Base-by-base conservation (phyloP, 2,329 filamentous ascomycete genomes). In the Colletotrichum cordylinicola region DNA sequence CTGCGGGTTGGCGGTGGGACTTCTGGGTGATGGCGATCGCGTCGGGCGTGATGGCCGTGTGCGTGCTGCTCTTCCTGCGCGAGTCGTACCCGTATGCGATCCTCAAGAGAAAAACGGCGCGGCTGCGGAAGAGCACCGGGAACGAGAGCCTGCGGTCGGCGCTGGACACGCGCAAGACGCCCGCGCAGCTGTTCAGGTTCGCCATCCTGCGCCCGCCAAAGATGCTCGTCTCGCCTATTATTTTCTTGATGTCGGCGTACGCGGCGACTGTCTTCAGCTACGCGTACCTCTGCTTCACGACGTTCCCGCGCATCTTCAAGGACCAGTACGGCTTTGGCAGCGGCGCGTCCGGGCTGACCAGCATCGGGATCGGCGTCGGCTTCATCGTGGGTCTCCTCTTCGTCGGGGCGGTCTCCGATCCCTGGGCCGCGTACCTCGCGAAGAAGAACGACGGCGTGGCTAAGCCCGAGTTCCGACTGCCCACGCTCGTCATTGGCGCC, bases 11-110 rank as follows among this genome's bases (percentile, higher is more conserved):
- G 88, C 85, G 90, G 43, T 92, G 91, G 91, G 87, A 86, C 0
- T 92, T 93, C 81, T 94, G 92, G 83, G 85, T 93, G 5, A 86
- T 94, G 64, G 83, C 92, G 48, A 93, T 94, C 67, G 92, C 58
- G 12, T 39, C 35, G 2, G 86, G 84, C 3, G 82, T 37, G 29
- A 52, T 65, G 21, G 24, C 27, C 10, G 80, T 83, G 61, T 78
- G 80, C 21, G 35, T 84, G 4, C 10, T 77, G 1, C 13, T 80
- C 2, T 74, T 85, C 4, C 72, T 83, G 60, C 77, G 76, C 8
- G 84, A 86, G 73, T 84, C 83, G 6, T 78, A 81, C 67, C 79
- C 80, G 10, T 55, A 73, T 27, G 74, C 79, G n/a, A 72, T 85
- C 16, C 80, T 85, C 21, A 65, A 80, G 29, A 75, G 78, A 52